phyloP scores from a whole-genome alignment of 1,284 basidiomycete species.

The Schizophyllum commune region DNA sequence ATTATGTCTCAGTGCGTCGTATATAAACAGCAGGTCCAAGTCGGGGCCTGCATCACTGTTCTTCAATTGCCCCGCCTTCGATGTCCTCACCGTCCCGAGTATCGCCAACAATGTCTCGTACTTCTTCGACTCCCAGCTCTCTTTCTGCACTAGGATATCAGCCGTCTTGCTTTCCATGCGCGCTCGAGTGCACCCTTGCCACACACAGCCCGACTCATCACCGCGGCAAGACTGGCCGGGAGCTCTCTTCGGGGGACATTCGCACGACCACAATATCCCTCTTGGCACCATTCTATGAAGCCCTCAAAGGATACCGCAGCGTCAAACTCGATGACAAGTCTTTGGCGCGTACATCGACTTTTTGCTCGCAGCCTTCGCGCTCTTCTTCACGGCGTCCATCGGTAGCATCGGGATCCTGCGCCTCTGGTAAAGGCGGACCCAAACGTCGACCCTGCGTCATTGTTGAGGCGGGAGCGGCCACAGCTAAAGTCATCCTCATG shows the following conservation, averaged over 20 bases:
- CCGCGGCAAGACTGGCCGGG: not conserved
- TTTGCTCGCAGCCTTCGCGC: not conserved
- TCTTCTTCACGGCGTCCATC: not conserved
- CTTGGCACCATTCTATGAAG: not conserved
- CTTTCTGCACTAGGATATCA: too few species aligned
- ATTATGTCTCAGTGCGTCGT: too few species aligned
- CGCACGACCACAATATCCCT: not conserved
- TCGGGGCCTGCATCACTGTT: too few species aligned
- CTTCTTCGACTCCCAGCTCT: too few species aligned
- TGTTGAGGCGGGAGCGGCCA: not conserved
- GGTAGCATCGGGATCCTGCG: not conserved
- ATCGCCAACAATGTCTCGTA: too few species aligned
- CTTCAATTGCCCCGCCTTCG: too few species aligned
- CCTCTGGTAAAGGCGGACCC: too few species aligned
- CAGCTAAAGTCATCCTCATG: not conserved
- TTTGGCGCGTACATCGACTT: not conserved
- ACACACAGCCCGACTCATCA: not conserved
- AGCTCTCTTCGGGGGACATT: not conserved
- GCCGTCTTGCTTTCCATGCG: not conserved
- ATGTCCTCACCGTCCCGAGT: too few species aligned
- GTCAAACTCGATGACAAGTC: not conserved
- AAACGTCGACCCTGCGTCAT: not conserved
- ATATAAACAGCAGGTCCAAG: too few species aligned
- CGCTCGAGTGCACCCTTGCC: not conserved
- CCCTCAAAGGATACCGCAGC: not conserved